Evolutionary conservation across 2,329 filamentous ascomycete species (phyloP).

Genomic region (Colletotrichum coccodes): DNA sequence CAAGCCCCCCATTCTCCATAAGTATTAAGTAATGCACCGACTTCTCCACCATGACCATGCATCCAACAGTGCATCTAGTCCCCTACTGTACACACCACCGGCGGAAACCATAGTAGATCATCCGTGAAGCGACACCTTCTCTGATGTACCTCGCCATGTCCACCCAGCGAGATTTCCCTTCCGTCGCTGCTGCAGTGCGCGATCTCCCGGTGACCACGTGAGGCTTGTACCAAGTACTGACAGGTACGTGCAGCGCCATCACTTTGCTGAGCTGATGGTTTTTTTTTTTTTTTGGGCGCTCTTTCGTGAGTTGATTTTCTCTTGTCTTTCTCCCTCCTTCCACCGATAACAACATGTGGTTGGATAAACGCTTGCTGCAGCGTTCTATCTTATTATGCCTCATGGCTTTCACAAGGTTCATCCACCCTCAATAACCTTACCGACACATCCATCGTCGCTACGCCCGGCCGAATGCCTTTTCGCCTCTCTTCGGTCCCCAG

Average conservation of each 20-base stretch:
- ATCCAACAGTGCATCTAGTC: neutral
- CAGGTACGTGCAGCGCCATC: neutral
- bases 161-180: constrained; percentile 16
- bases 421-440: neutral
- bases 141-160: neutral
- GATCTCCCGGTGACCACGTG: constrained; percentile 34
- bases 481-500: neutral
- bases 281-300: neutral
- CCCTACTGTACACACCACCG: neutral
- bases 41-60: neutral
- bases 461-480: too few species aligned
- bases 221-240: constrained; percentile 8
- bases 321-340: too few species aligned
- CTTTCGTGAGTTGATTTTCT: neutral
- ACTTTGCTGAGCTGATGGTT: neutral
- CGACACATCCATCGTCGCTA: neutral
- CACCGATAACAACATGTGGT: neutral
- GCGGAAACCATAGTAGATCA: too few species aligned
- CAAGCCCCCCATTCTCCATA: neutral
- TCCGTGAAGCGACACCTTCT: neutral
- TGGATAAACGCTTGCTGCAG: neutral
- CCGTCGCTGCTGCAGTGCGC: constrained; percentile 31
- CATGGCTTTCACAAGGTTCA: neutral
- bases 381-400: neutral
- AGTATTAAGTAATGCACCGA: neutral